Percentiles rank a stretch among this genome's conserved stretches.
Conservation (phyloP, 1,284 basidiomycete genomes). For the Gastroboletus turbinatus region DNA sequence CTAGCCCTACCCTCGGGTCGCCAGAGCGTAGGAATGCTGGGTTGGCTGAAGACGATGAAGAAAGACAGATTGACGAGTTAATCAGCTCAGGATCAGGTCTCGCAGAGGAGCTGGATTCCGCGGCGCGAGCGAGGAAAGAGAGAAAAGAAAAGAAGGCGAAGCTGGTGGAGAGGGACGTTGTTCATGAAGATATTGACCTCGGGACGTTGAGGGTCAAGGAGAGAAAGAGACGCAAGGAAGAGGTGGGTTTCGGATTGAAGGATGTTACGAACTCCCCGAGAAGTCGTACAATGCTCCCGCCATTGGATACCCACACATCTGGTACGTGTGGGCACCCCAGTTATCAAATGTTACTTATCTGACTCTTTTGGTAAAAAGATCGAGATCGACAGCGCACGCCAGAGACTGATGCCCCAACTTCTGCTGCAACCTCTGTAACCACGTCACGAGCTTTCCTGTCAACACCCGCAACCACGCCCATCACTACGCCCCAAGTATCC, state of each 20-base stretch:
- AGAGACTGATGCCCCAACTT: slow-evolving; percentile 39
- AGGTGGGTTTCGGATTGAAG: slow-evolving; percentile 46
- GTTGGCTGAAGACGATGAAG: slow-evolving; percentile 59
- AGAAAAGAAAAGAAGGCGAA: slow-evolving; percentile 44
- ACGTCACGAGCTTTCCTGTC: slow-evolving; percentile 42
- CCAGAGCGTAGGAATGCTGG: slow-evolving; percentile 54
- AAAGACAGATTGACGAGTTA: slow-evolving; percentile 35
- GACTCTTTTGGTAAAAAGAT: slow-evolving; percentile 30
- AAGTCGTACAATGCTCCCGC: slow-evolving; percentile 36
- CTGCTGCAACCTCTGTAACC: slow-evolving; percentile 33
- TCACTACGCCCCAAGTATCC: slow-evolving; percentile 32
- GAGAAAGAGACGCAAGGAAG: slow-evolving; percentile 42
- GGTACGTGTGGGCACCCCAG: slow-evolving; percentile 26
- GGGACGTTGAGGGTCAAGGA: slow-evolving; percentile 36
- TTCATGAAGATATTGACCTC: slow-evolving; percentile 29
- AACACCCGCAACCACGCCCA: slow-evolving; percentile 45
- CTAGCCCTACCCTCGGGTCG: slow-evolving; percentile 68
- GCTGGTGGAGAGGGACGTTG: slow-evolving; percentile 33
- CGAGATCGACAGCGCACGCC: slow-evolving; percentile 42
- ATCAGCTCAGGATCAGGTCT: slow-evolving; percentile 13
- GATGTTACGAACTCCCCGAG: slow-evolving; percentile 63
- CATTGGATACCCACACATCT: slow-evolving; percentile 38
- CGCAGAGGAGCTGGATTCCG: slow-evolving; percentile 20
- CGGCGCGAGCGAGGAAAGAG: slow-evolving; percentile 34
- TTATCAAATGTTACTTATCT: slow-evolving; percentile 7